A percentile compares a stretch with the other conserved stretches of the same genome.
Conservation (phyloP, 2,329 filamentous ascomycete species). For the Hypoxylon sp. region DNA sequence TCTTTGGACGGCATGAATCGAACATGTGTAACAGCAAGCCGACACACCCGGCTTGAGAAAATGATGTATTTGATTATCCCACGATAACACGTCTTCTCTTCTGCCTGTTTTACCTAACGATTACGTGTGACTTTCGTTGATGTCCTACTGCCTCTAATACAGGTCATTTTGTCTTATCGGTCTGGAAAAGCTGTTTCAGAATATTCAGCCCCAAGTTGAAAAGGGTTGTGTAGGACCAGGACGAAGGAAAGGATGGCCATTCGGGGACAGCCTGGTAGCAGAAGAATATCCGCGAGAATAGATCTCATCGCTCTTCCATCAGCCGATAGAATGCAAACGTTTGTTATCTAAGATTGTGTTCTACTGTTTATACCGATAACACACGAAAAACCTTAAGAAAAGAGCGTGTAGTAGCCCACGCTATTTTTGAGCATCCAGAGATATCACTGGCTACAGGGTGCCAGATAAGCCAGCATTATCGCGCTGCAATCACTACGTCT, state of each 20-base stretch:
- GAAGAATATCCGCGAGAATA: neutral
- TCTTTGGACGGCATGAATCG: neutral
- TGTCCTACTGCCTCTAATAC: neutral
- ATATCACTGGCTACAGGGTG: conserved; percentile 4
- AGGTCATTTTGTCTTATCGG: neutral
- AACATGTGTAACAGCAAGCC: neutral
- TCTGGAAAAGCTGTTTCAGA: neutral
- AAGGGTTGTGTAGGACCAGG: neutral
- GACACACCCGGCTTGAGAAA: conserved; percentile 1
- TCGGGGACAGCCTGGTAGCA: neutral
- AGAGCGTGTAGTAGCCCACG: neutral
- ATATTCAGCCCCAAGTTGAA: neutral
- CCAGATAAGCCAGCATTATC: neutral
- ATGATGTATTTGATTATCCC: conserved; percentile 3
- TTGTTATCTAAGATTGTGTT: neutral
- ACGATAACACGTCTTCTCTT: neutral
- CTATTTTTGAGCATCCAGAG: neutral
- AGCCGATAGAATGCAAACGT: neutral
- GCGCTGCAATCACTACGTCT: neutral
- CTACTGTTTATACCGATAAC: neutral
- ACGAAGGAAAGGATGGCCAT: neutral
- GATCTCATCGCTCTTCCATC: neutral
- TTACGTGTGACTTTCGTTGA: neutral
- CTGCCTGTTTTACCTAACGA: conserved; percentile 2
- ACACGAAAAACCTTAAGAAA: neutral